phyloP scores from a whole-genome alignment of 768 basidiomycete species.

The Rhizopogon salebrosus region DNA sequence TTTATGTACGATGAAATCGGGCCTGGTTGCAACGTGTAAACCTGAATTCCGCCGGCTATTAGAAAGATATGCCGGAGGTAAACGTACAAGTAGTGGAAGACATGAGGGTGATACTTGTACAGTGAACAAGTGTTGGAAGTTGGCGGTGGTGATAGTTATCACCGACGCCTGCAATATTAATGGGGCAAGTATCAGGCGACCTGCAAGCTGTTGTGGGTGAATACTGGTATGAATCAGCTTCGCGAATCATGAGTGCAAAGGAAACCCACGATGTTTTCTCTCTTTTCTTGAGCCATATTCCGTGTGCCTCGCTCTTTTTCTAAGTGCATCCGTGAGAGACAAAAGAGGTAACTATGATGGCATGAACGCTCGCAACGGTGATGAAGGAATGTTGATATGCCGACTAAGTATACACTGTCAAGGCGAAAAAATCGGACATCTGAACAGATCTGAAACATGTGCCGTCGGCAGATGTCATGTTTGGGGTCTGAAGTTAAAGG shows the following conservation, averaged over 20 bases:
- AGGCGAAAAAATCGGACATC: conserved; percentile 20
- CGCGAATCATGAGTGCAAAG: not conserved
- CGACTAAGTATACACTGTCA: too few species aligned
- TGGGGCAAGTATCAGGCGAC: too few species aligned
- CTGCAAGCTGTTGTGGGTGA: not conserved
- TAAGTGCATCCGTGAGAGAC: conserved; percentile 9
- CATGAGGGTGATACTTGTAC: conserved; percentile 2
- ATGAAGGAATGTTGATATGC: not conserved
- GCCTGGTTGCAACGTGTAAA: conserved; percentile 5
- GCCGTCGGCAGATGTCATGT: not conserved
- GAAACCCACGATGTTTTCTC: conserved; percentile 14
- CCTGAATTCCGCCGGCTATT: not conserved
- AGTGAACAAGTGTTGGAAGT: not conserved
- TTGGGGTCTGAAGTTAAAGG: not conserved
- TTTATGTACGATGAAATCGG: conserved; percentile 1
- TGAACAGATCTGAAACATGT: not conserved
- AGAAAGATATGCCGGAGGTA: not conserved
- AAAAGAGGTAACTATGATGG: conserved; percentile 1
- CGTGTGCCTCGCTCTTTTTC: conserved; percentile 13
- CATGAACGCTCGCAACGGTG: not conserved
- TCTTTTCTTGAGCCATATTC: conserved; percentile 5
- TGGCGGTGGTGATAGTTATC: conserved; percentile 2
- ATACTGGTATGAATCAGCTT: not conserved
- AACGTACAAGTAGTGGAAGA: not conserved
- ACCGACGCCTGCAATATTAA: not conserved